phyloP scores from a whole-genome alignment of 805 yeast genomes.

The Vanderwaltozyma polyspora region DNA sequence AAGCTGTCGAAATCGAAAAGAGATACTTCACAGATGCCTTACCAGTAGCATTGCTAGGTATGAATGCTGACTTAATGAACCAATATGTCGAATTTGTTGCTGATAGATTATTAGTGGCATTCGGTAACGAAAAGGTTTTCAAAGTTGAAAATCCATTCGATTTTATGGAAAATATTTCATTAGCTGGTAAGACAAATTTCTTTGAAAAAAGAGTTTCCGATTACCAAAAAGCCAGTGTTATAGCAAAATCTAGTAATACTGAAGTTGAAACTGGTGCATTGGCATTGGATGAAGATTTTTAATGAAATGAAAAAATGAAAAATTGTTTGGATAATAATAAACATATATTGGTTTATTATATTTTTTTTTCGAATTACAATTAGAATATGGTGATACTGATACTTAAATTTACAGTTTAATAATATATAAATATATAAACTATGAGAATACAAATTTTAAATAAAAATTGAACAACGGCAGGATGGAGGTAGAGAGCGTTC shows the following conservation, averaged over 20 bases:
- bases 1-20: slow-evolving; percentile 91
- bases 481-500: too few relatives aligned
- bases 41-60: slow-evolving; percentile 87
- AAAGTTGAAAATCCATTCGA: slow-evolving; percentile 91
- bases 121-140: slow-evolving; percentile 84
- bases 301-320: too few relatives aligned
- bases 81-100: slow-evolving; percentile 98
- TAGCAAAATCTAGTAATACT: slow-evolving; percentile 58
- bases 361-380: too few relatives aligned
- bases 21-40: slow-evolving; percentile 91
- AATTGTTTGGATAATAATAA: too few relatives aligned
- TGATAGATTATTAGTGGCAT: slow-evolving; percentile 82
- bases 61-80: slow-evolving; percentile 89
- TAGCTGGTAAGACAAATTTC: slow-evolving; percentile 98
- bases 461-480: too few relatives aligned
- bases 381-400: too few relatives aligned
- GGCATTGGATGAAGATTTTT: slow-evolving; percentile 89
- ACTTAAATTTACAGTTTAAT: too few relatives aligned
- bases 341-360: too few relatives aligned
- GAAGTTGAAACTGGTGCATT: slow-evolving; percentile 46
- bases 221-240: slow-evolving; percentile 98
- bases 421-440: too few relatives aligned
- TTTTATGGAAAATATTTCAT: slow-evolving; percentile 96
- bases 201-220: slow-evolving; percentile 98
- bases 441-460: too few relatives aligned